Percentiles rank a stretch among this genome's conserved stretches.
Conservation (phyloP, 2,329 filamentous ascomycete genomes). For the Aspergillus hortae region DNA sequence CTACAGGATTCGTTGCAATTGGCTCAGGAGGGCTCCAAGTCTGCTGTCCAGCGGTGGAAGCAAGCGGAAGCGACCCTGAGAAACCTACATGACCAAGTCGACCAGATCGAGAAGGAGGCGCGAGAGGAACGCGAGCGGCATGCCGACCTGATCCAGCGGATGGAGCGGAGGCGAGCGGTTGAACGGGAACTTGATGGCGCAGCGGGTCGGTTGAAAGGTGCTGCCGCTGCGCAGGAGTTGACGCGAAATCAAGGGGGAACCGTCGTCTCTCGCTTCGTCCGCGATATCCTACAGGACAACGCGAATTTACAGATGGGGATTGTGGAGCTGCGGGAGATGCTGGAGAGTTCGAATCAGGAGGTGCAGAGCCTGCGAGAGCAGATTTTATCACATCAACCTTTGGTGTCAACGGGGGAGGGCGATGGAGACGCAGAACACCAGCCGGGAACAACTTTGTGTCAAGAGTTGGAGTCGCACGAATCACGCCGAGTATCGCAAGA, state of each 20-base stretch:
- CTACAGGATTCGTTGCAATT: slow-evolving; percentile 65
- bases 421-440: slow-evolving; percentile 27
- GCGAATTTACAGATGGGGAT: slow-evolving; percentile 90
- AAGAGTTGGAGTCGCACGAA: slow-evolving; percentile 63
- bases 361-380: slow-evolving; percentile 84
- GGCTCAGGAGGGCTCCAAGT: slow-evolving; percentile 71
- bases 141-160: slow-evolving; percentile 72
- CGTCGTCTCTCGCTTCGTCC: slow-evolving; percentile 93
- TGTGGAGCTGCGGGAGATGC: slow-evolving; percentile 83
- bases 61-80: slow-evolving; percentile 75
- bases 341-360: slow-evolving; percentile 89
- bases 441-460: slow-evolving; percentile 57
- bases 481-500: slow-evolving; percentile 61
- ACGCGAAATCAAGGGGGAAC: slow-evolving; percentile 57
- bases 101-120: slow-evolving; percentile 81
- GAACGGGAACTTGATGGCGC: slow-evolving; percentile 79
- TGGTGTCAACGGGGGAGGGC: slow-evolving; percentile 37
- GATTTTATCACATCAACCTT: slow-evolving; percentile 71
- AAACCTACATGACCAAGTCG: slow-evolving; percentile 80
- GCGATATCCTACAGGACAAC: slow-evolving; percentile 92
- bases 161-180: slow-evolving; percentile 78
- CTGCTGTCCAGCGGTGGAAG: slow-evolving; percentile 78
- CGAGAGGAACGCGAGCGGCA: slow-evolving; percentile 77
- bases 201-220: slow-evolving; percentile 75
- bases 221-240: slow-evolving; percentile 67